Conservation (phyloP, 129 eudicot species). For the Tagetes erecta region DNA sequence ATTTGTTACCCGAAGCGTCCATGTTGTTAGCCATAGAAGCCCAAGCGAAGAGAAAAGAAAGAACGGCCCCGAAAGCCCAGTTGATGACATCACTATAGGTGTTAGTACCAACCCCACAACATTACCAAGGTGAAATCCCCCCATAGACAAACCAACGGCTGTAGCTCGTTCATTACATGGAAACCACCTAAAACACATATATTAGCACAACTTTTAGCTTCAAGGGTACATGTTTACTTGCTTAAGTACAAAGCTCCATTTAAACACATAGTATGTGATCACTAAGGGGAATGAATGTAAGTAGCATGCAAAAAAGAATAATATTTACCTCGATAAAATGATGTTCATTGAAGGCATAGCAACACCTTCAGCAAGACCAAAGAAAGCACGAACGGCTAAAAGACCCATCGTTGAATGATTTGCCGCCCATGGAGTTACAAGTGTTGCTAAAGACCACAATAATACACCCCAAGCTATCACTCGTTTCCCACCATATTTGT, state of each 20-base stretch:
- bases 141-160: slow-evolving; percentile 96
- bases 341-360: slow-evolving; percentile 93
- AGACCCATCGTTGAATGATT: slow-evolving; percentile 76
- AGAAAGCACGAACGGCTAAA: slow-evolving; percentile 80
- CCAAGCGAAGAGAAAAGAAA: slow-evolving; percentile 82
- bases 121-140: slow-evolving; percentile 98
- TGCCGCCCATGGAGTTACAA: slow-evolving; percentile 97
- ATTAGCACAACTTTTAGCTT: background rate
- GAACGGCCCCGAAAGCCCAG: slow-evolving; percentile 90
- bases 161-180: slow-evolving; percentile 93
- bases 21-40: slow-evolving; percentile 74
- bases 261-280: background rate
- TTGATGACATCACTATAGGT: slow-evolving; percentile 65
- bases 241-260: background rate
- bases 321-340: slow-evolving; percentile 66
- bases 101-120: slow-evolving; percentile 82
- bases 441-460: slow-evolving; percentile 90
- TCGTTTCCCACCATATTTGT: slow-evolving; percentile 85
- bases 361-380: slow-evolving; percentile 97
- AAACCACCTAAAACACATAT: slow-evolving; percentile 69
- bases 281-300: background rate
- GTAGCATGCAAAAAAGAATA: background rate
- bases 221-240: background rate
- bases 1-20: slow-evolving; percentile 65
- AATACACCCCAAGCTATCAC: slow-evolving; percentile 92